Conservation (phyloP, 176 grass and related monocot species). For the Rhynchospora breviuscula region DNA sequence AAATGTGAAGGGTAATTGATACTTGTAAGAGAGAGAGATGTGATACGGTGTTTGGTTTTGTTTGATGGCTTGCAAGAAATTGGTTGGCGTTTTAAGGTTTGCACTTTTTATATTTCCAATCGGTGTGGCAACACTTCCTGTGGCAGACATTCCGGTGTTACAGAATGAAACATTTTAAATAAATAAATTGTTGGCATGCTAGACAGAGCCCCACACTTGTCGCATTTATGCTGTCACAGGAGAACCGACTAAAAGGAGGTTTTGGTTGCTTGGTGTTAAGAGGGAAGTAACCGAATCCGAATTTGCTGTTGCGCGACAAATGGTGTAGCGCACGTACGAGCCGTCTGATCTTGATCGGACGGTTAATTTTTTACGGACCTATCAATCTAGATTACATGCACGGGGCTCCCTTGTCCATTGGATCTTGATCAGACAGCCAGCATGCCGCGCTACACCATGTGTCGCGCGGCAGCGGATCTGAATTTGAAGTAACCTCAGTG, state of each 20-base stretch:
- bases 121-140: background rate
- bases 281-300: background rate
- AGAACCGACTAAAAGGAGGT: conserved; percentile 8
- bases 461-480: too few relatives aligned
- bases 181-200: conserved; percentile 1
- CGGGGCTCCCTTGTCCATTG: too few relatives aligned
- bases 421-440: too few relatives aligned
- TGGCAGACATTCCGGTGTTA: background rate
- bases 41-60: conserved; percentile 18
- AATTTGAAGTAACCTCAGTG: background rate
- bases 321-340: too few relatives aligned
- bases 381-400: too few relatives aligned
- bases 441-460: too few relatives aligned
- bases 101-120: background rate
- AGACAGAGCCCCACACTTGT: background rate
- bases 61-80: conserved; percentile 35
- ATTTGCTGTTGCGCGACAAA: too few relatives aligned
- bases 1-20: conserved; percentile 8
- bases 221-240: background rate
- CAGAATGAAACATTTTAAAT: background rate
- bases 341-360: too few relatives aligned
- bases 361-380: too few relatives aligned
- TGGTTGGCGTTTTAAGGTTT: background rate
- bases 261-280: conserved; percentile 21
- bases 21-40: background rate